Evolutionary conservation across 768 basidiomycete genomes (phyloP).

Genomic region (Mycena epipterygia): DNA sequence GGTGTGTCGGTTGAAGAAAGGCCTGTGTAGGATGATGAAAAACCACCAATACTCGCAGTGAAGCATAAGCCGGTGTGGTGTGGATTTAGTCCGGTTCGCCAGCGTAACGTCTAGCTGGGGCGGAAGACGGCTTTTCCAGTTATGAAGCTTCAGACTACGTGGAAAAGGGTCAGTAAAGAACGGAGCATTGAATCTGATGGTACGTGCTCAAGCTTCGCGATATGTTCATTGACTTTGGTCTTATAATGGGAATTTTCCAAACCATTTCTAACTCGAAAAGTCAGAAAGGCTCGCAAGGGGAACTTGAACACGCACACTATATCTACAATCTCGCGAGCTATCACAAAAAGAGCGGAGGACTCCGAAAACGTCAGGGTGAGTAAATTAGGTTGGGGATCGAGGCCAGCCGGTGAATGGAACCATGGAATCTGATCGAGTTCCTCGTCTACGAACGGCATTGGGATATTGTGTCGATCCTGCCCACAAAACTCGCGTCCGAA

Average conservation of each 20-base stretch:
- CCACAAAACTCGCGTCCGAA: constrained; percentile 58
- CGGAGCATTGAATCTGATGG: constrained; percentile 38
- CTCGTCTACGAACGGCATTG: constrained; percentile 50
- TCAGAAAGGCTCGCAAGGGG: background rate
- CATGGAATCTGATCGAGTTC: constrained; percentile 50
- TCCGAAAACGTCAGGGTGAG: constrained; percentile 46
- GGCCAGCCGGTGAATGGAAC: constrained; percentile 45
- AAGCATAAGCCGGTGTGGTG: constrained; percentile 49
- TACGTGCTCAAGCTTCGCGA: too few relatives aligned
- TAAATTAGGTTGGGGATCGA: constrained; percentile 40
- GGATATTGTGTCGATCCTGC: constrained; percentile 38
- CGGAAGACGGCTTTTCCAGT: constrained; percentile 42
- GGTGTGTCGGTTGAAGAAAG: constrained; percentile 36
- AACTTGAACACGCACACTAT: constrained; percentile 44
- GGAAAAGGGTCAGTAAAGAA: background rate
- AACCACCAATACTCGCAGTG: constrained; percentile 53
- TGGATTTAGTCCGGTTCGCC: constrained; percentile 38
- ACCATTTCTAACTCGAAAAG: constrained; percentile 6
- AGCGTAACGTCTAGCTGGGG: constrained; percentile 47
- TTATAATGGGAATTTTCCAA: too few relatives aligned
- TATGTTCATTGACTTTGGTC: too few relatives aligned
- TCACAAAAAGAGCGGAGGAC: constrained; percentile 47
- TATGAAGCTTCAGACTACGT: constrained; percentile 35
- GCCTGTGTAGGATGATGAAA: constrained; percentile 54
- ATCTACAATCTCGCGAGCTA: constrained; percentile 48